A percentile compares a stretch with the other conserved stretches of the same genome.
These are phyloP conservation scores for Fraxinus floribunda DNA, from an alignment of 305 asterid genomes.

Conservation along the genomic window DNA sequence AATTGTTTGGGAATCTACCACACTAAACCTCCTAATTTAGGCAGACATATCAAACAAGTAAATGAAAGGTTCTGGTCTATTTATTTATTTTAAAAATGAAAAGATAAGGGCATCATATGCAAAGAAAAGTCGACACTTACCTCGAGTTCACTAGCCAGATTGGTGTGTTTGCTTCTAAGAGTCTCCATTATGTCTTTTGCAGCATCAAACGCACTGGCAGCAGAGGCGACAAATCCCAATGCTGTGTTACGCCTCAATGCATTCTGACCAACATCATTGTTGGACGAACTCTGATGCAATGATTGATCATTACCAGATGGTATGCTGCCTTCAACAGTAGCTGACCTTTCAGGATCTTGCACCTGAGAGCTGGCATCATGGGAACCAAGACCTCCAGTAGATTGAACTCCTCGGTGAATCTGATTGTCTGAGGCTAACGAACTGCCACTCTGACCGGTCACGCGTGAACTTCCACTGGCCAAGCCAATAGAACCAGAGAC, in stretches of 20 bases:
- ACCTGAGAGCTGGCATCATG: conserved; percentile 82
- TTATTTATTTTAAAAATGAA: background rate
- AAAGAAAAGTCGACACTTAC: conserved; percentile 33
- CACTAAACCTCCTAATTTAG: background rate
- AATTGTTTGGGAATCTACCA: conserved; percentile 8
- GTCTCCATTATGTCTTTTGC: conserved; percentile 99
- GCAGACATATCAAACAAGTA: background rate
- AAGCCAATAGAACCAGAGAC: conserved; percentile 57
- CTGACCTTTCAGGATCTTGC: conserved; percentile 83
- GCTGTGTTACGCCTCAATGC: conserved; percentile 75
- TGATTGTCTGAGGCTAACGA: conserved; percentile 74
- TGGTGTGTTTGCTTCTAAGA: conserved; percentile 91
- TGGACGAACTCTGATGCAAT: conserved; percentile 62
- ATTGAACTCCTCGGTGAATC: conserved; percentile 72
- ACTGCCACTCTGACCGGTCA: conserved; percentile 62
- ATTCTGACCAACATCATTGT: conserved; percentile 71
- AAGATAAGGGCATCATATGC: conserved; percentile 10
- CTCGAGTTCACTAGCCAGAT: conserved; percentile 98
- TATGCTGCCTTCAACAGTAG: conserved; percentile 64
- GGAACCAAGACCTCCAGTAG: conserved; percentile 70
- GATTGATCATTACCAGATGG: conserved; percentile 76
- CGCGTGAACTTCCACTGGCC: conserved; percentile 76
- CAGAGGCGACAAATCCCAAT: conserved; percentile 81
- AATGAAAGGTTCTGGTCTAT: background rate
- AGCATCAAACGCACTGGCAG: conserved; percentile 98